Percentiles rank a stretch among this genome's conserved stretches.
Evolutionary conservation across 2,329 filamentous ascomycete genomes (phyloP).

Genomic region (Talaromyces islandicus): DNA sequence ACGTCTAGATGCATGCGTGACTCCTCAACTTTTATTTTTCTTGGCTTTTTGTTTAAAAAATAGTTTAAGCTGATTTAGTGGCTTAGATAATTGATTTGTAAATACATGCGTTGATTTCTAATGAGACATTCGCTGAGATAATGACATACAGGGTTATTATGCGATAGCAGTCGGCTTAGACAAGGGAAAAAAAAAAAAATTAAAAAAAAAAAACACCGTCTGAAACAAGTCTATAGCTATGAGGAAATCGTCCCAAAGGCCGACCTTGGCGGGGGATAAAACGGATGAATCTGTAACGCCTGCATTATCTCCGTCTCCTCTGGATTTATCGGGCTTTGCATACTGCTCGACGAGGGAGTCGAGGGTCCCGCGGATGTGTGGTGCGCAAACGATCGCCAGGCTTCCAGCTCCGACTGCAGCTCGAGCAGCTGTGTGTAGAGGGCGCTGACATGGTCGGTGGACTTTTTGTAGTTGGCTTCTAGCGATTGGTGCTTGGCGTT

Average conservation of each 20-base stretch:
- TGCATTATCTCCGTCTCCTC: not conserved
- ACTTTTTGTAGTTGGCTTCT: constrained; percentile 6
- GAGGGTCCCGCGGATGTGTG: not conserved
- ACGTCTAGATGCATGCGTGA: not conserved
- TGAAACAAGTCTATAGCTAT: not conserved
- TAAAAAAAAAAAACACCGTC: not conserved
- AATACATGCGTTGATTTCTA: not conserved
- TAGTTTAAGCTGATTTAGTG: not conserved
- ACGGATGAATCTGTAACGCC: not conserved
- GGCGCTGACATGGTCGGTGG: constrained; percentile 8
- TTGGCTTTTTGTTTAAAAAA: not conserved
- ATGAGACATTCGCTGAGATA: not conserved
- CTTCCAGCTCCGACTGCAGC: constrained; percentile 5
- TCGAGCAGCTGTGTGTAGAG: constrained; percentile 9
- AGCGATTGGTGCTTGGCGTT: constrained; percentile 9
- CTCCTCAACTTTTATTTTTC: not conserved
- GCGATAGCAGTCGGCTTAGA: not conserved
- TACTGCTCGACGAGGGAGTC: not conserved
- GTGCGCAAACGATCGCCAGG: constrained; percentile 10
- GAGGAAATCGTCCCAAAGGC: not conserved
- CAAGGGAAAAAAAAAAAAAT: not conserved
- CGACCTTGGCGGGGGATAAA: not conserved
- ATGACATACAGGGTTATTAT: not conserved
- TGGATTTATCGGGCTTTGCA: not conserved
- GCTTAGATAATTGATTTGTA: not conserved